Base-by-base conservation (phyloP, 768 basidiomycete species). In the Lactarius psammicola region DNA sequence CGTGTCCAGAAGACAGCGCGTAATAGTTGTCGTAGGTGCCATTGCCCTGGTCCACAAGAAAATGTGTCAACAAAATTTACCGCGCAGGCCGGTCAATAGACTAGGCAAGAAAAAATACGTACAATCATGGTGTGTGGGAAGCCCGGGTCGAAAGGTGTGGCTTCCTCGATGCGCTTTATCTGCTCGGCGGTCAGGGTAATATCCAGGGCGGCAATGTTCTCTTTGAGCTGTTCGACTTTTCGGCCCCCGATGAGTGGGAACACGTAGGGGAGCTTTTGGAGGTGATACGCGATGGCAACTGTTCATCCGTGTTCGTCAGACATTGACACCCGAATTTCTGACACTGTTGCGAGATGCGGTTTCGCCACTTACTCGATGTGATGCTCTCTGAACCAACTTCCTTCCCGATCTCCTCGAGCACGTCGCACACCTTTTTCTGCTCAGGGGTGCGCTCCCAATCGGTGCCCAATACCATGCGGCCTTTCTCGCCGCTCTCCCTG, bases 241-340 rank as follows among this genome's bases (percentile, higher is more conserved):
- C 80, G 74, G 0, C 79, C 78, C 1, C 80, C 80, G 18, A 82
- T 8, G 15, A 15, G 2, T 15, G 38, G 38, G 11, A 38, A n/a
- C n/a, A n/a, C 38, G 11, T n/a, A 20, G 78, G 76, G 3, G 77
- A 74, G 68, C n/a, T 81, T 84, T 28, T 81, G 78, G 71, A 83
- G 73, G 11, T 83, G 73, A 60, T 82, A 82, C 15, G 80, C 79
- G 57, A 83, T 78, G 5, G 80, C 80, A 4, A 81, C 78, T 77
- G 31, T 18, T 54, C 5, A n/a, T 44, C 20, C 42, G 3, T 10
- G 8, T n/a, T 20, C 20, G 42, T 44, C 42, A 44, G 42, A n/a
- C n/a, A n/a, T n/a, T n/a, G n/a, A n/a, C n/a, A 20, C 20, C 42
- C 15, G 42, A 44, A n/a, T 9, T 28, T 54, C 30, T 8, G 53